phyloP scores from a whole-genome alignment of 2,329 filamentous ascomycete genomes.

The Aspergillus bombycis region DNA sequence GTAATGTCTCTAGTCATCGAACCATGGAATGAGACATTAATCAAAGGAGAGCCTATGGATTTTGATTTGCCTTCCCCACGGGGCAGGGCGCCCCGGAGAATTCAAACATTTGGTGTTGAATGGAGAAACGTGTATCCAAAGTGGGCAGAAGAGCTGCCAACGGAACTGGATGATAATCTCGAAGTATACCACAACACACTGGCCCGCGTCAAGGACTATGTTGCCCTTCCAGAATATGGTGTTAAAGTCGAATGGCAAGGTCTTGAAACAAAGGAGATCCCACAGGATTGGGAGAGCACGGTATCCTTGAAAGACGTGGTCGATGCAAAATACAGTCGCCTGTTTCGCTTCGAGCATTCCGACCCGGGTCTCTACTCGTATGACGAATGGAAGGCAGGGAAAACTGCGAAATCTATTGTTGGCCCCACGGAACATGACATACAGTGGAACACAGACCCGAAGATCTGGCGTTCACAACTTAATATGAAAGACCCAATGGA shows the following conservation, averaged over 20 bases:
- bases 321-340: constrained; percentile 9
- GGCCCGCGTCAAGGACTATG: background rate
- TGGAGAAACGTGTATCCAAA: background rate
- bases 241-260: background rate
- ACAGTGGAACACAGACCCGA: background rate
- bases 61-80: too few relatives aligned
- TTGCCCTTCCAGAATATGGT: background rate
- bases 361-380: constrained; percentile 21
- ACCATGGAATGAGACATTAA: background rate
- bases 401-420: constrained; percentile 15
- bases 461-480: background rate
- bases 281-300: constrained; percentile 8
- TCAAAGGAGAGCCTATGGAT: background rate
- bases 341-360: constrained; percentile 17
- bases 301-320: background rate
- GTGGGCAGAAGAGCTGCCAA: background rate
- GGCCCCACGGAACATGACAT: constrained; percentile 1
- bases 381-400: constrained; percentile 18
- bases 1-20: background rate
- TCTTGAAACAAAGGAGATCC: background rate
- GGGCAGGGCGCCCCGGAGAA: background rate
- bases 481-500: constrained; percentile 1
- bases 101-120: background rate
- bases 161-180: background rate
- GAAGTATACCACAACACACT: background rate